phyloP scores from a whole-genome alignment of 176 grass and related monocot genomes.

The Zizania latifolia region DNA sequence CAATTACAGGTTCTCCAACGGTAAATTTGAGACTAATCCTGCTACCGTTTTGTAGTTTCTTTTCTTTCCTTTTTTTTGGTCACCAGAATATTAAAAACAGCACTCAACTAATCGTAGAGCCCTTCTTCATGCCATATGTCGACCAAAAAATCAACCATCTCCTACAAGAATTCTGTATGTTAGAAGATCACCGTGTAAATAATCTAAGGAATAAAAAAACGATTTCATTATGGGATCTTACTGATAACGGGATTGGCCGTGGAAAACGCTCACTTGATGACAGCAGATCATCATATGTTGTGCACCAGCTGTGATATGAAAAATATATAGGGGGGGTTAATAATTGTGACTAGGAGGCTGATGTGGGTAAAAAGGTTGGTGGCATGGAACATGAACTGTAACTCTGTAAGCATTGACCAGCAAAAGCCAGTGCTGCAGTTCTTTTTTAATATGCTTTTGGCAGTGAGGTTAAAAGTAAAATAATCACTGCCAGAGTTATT shows the following conservation, averaged over 20 bases:
- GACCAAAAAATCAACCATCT: constrained; percentile 94
- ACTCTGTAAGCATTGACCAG: neutral
- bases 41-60: constrained; percentile 8
- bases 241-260: constrained; percentile 70
- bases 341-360: neutral
- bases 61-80: neutral
- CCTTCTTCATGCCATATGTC: constrained; percentile 83
- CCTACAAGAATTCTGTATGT: constrained; percentile 36
- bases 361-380: neutral
- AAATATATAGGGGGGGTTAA: neutral
- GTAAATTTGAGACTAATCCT: neutral
- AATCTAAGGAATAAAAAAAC: neutral
- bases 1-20: neutral
- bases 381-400: neutral
- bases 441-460: neutral
- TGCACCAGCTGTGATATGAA: constrained; percentile 55
- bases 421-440: neutral
- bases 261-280: constrained; percentile 54
- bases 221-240: constrained; percentile 28
- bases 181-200: neutral
- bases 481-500: neutral
- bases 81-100: neutral
- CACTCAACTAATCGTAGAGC: constrained; percentile 52
- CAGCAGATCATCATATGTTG: constrained; percentile 74
- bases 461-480: neutral